phyloP scores from a whole-genome alignment of 2,329 filamentous ascomycete genomes.

The Fusarium sp. region DNA sequence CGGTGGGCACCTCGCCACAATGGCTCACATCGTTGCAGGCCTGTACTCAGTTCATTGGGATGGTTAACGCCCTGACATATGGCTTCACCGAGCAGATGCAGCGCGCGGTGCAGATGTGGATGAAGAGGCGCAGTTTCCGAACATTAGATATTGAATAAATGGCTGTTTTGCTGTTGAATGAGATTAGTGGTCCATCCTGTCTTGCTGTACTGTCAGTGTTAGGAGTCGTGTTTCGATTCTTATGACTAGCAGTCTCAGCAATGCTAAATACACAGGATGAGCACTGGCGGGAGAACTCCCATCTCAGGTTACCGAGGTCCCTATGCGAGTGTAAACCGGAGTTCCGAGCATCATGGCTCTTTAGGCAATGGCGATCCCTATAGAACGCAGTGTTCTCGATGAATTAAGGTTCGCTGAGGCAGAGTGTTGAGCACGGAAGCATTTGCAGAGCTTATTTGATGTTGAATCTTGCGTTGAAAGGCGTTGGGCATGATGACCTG shows the following conservation, averaged over 20 bases:
- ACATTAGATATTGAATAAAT: background rate
- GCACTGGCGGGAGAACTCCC: too few relatives aligned
- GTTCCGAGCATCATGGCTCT: too few relatives aligned
- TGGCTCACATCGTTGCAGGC: background rate
- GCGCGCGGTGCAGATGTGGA: background rate
- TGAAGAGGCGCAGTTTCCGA: background rate
- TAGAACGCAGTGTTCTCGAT: too few relatives aligned
- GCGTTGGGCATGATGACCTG: too few relatives aligned
- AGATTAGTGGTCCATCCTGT: background rate
- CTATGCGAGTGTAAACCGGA: too few relatives aligned
- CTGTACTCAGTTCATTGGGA: background rate
- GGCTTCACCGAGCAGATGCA: conserved; percentile 3
- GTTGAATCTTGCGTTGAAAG: too few relatives aligned
- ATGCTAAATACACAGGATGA: too few relatives aligned
- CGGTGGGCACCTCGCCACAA: background rate
- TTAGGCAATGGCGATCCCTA: too few relatives aligned
- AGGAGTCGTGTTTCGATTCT: background rate
- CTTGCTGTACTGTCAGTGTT: background rate
- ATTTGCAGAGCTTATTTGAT: too few relatives aligned
- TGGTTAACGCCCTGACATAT: conserved; percentile 4
- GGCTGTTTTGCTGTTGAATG: background rate
- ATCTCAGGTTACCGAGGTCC: too few relatives aligned
- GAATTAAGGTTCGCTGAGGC: too few relatives aligned
- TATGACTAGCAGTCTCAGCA: background rate
- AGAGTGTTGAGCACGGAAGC: too few relatives aligned